Evolutionary conservation across 805 yeast species (phyloP), one percentile per base, ranked within the genome.

Genomic region (Komagataella phaffii): DNA sequence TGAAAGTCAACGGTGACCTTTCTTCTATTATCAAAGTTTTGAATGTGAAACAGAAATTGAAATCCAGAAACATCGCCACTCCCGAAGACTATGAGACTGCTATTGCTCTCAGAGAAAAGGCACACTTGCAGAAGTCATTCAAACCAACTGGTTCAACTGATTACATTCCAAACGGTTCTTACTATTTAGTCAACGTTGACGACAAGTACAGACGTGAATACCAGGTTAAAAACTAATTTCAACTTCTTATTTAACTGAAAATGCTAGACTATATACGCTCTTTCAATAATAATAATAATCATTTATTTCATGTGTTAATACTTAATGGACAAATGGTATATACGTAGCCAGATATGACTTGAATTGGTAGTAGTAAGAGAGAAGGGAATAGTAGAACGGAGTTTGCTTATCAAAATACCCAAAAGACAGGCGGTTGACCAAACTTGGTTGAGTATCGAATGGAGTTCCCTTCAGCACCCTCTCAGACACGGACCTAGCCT

Each of bases 181-280:
- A 87, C 74, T 93, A 91, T 72, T 76, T 93, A 64, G 77, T 80
- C 53, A 79, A 80, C 58, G 74, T 93, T 62, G 93, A 91, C 69
- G 97, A 88, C 65, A 87, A 77, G 72, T 93, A 69, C 78, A 88
- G 88, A 75, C 85, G 99, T 75, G 64, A 65, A 53, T 91, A 91
- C 65, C 83, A 80, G 53, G 66, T 81, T 58, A 86, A 85, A 70
- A 74, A 79, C 62, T 83, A 73, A 66, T 40, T 21, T 14, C 24
- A n/a, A 21, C 14, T 10, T 10, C 10, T 14, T 30, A 30, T 30
- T 30, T 30, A 30, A 30, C n/a, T 44, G 46, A 18, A 48, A 40
- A 48, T 40, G 44, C 40, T 30, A 30, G 40, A 30, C 40, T 30
- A 2, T 7, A 30, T 30, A 30, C 14, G 40, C 40, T 30, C 14